Conservation (phyloP, 495 filamentous ascomycete species). For the Thermochaetoides thermophila region DNA sequence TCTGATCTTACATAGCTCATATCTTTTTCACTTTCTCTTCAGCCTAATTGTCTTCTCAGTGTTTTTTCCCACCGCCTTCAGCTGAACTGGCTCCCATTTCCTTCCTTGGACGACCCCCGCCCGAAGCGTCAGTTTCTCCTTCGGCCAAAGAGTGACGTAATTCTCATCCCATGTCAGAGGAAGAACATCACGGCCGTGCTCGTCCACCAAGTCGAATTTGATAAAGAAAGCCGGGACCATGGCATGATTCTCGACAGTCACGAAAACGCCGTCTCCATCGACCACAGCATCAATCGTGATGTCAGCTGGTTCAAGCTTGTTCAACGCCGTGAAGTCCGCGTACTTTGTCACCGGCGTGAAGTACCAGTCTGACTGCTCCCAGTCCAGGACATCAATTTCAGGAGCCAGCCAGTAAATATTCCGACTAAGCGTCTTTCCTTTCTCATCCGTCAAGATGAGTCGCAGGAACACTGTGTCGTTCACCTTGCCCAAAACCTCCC, state of each 20-base stretch:
- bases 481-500: slow-evolving; percentile 20
- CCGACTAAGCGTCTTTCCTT: slow-evolving; percentile 29
- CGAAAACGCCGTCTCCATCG: not conserved
- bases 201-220: slow-evolving; percentile 31
- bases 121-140: slow-evolving; percentile 28
- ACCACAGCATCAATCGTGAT: slow-evolving; percentile 17
- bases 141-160: slow-evolving; percentile 46
- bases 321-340: slow-evolving; percentile 35
- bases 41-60: not conserved
- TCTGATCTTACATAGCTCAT: not conserved
- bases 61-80: slow-evolving; percentile 13
- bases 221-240: slow-evolving; percentile 43
- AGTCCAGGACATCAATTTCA: slow-evolving; percentile 35
- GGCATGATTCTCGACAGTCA: slow-evolving; percentile 35
- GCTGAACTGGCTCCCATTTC: slow-evolving; percentile 1
- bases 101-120: not conserved
- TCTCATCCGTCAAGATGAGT: slow-evolving; percentile 27
- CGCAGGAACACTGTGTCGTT: slow-evolving; percentile 38
- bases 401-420: slow-evolving; percentile 49
- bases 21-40: not conserved
- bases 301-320: slow-evolving; percentile 22
- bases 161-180: slow-evolving; percentile 47
- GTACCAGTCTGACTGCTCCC: slow-evolving; percentile 43
- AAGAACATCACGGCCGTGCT: slow-evolving; percentile 26
- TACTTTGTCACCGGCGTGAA: slow-evolving; percentile 41